A percentile compares a stretch with the other conserved stretches of the same genome.
Conservation (phyloP, 2,329 filamentous ascomycete genomes). For the Coniochaeta sp. region DNA sequence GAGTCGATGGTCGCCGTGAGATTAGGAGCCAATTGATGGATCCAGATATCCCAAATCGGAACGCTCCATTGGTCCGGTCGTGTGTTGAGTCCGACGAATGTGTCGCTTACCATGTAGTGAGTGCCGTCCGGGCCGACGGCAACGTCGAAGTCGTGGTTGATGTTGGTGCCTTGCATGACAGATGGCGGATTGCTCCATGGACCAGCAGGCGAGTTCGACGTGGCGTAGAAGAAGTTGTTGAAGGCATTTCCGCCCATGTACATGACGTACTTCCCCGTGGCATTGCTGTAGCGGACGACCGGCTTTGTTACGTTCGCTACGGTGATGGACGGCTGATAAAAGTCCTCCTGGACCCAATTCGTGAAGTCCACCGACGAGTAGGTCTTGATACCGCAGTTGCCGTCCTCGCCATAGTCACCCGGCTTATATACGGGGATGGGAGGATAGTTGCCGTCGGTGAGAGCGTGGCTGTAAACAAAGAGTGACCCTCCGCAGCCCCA, state of each 20-base stretch:
- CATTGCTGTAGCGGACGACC: constrained; percentile 3
- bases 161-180: not conserved
- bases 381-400: constrained; percentile 2
- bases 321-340: not conserved
- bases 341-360: constrained; percentile 1
- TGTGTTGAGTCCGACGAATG: not conserved
- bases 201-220: not conserved
- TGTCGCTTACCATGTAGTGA: constrained; percentile 1
- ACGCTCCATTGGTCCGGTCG: not conserved
- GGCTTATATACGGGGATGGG: not conserved
- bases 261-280: constrained; percentile 2
- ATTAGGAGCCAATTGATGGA: not conserved
- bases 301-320: constrained; percentile 3
- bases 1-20: constrained; percentile 1
- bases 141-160: not conserved
- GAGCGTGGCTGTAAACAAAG: not conserved
- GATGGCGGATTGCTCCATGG: constrained; percentile 1
- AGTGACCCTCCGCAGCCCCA: constrained; percentile 1
- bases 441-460: not conserved
- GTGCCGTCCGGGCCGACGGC: not conserved
- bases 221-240: constrained; percentile 2
- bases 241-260: not conserved
- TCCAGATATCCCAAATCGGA: constrained; percentile 1
- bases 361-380: not conserved
- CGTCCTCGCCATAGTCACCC: not conserved